A percentile compares a stretch with the other conserved stretches of the same genome.
phyloP scores from a whole-genome alignment of 2,329 filamentous ascomycete species.

The Aspergillus awamori region DNA sequence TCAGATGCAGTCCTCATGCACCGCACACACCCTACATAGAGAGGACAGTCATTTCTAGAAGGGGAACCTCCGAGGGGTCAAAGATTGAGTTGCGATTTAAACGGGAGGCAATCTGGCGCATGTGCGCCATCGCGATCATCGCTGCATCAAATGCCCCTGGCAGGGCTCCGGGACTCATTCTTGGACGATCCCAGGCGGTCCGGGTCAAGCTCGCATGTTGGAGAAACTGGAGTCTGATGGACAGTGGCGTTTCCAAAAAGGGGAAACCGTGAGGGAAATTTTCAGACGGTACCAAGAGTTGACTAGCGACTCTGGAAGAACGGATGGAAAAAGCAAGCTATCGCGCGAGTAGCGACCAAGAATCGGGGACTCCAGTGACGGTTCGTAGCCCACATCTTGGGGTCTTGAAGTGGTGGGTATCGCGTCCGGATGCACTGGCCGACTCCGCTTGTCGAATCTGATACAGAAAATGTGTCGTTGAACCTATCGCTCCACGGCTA shows the following conservation, averaged over 20 bases:
- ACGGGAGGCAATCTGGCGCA: background rate
- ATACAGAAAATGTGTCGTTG: background rate
- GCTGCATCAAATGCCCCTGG: background rate
- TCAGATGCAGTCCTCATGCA: background rate
- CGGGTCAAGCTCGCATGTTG: background rate
- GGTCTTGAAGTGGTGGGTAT: background rate
- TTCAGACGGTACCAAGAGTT: background rate
- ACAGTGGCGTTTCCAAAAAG: slow-evolving; percentile 3
- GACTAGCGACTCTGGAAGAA: background rate
- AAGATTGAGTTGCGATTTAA: background rate
- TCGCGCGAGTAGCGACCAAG: background rate
- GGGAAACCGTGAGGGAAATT: background rate
- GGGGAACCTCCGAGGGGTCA: background rate
- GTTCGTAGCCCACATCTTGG: background rate
- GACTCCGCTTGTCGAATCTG: background rate
- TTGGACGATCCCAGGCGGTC: too few relatives aligned
- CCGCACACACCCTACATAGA: background rate
- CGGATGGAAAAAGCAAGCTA: background rate
- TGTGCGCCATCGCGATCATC: background rate
- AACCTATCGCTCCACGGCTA: background rate
- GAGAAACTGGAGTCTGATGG: background rate
- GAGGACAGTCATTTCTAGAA: too few relatives aligned
- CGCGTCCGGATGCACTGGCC: background rate
- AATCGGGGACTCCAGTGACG: background rate
- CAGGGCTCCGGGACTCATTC: background rate